These are phyloP conservation scores for Martiniozyma abietophila DNA, from an alignment of 805 yeast species.

Conservation along the genomic window DNA sequence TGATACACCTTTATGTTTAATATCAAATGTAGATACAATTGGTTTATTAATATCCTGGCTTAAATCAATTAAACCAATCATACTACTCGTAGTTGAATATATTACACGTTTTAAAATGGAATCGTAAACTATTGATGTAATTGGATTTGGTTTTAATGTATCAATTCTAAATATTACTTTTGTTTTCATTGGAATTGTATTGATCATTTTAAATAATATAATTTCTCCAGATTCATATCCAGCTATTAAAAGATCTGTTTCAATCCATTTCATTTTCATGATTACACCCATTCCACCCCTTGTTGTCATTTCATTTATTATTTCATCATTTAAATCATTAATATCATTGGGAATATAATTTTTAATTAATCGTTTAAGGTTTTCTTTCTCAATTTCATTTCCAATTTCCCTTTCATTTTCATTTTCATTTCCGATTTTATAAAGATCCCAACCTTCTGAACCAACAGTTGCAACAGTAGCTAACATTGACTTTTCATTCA, in stretches of 20 bases:
- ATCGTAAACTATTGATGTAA: constrained; percentile 34
- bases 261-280: constrained; percentile 44
- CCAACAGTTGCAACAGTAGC: constrained; percentile 57
- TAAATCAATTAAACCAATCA: constrained; percentile 6
- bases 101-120: constrained; percentile 20
- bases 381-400: too few relatives aligned
- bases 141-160: constrained; percentile 46
- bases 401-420: constrained; percentile 9
- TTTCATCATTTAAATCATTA: neutral
- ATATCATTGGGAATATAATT: constrained; percentile 4
- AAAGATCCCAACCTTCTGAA: constrained; percentile 59
- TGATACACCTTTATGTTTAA: constrained; percentile 32
- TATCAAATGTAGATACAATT: constrained; percentile 9
- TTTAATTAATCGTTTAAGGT: constrained; percentile 27
- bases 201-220: constrained; percentile 2
- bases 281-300: constrained; percentile 49
- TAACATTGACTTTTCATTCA: constrained; percentile 21
- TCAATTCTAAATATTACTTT: constrained; percentile 17
- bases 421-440: constrained; percentile 24
- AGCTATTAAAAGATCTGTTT: constrained; percentile 28
- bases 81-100: constrained; percentile 42
- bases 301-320: constrained; percentile 10
- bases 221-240: constrained; percentile 69
- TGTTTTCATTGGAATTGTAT: constrained; percentile 8
- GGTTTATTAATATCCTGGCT: too few relatives aligned